Evolutionary conservation across 768 basidiomycete species (phyloP).

Genomic region (Tylopilus cervinicoccineus): DNA sequence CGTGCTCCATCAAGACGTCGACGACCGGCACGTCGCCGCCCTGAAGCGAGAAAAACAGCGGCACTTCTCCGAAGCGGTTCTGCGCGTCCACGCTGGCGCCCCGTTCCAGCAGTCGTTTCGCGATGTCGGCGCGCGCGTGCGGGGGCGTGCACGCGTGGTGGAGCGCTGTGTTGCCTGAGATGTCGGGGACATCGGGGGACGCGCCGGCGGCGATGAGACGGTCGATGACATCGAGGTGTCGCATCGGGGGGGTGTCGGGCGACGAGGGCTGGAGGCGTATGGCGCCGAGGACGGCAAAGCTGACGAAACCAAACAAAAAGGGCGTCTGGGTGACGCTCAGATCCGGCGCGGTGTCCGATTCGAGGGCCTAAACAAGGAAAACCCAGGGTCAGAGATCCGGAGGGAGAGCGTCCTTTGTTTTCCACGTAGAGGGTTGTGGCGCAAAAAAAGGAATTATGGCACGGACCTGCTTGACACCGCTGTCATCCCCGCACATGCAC

Average conservation of each 20-base stretch:
- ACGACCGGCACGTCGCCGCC: constrained; percentile 32
- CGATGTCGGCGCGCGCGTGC: constrained; percentile 27
- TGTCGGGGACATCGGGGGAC: constrained; percentile 39
- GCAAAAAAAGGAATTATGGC: not conserved
- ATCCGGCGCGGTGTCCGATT: constrained; percentile 33
- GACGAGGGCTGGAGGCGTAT: constrained; percentile 28
- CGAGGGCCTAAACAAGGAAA: constrained; percentile 15
- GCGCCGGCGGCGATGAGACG: constrained; percentile 41
- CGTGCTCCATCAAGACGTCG: constrained; percentile 47
- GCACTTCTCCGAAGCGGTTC: constrained; percentile 46
- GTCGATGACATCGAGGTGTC: constrained; percentile 35
- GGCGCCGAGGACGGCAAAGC: constrained; percentile 39
- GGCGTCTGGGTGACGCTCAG: constrained; percentile 39
- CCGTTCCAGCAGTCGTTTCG: constrained; percentile 37
- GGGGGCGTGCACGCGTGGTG: constrained; percentile 40
- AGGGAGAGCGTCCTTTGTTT: no score
- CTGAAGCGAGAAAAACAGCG: constrained; percentile 35
- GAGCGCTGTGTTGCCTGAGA: constrained; percentile 48
- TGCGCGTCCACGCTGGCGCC: constrained; percentile 49
- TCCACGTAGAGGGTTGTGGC: not conserved
- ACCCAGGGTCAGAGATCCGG: not conserved
- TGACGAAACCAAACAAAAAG: constrained; percentile 41
- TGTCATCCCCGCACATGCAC: constrained; percentile 23
- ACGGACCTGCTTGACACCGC: constrained; percentile 20
- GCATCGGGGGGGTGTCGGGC: constrained; percentile 9